Base-by-base conservation (phyloP, 2,329 filamentous ascomycete species). In the Trematosphaeria pertusa region DNA sequence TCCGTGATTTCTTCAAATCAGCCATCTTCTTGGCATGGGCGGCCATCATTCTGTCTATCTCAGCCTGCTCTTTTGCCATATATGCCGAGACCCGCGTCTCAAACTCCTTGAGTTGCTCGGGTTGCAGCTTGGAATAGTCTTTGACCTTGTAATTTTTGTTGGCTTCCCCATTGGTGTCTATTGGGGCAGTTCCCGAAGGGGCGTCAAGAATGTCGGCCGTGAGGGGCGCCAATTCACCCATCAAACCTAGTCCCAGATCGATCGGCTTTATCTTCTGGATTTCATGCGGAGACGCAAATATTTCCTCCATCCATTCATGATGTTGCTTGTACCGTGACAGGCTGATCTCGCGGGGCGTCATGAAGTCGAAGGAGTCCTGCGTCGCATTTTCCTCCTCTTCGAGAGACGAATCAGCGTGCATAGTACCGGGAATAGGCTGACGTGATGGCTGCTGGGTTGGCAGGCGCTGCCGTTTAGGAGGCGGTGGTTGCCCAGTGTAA, bases 271-370 rank as follows among this genome's bases (percentile, higher is more conserved):
- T 96, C 67, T 95, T 90, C 38, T 82, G 83, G 52, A 93, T 88
- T 18, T 88, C 81, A 67, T 96, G 97, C 0, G 92, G 91, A 1
- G 93, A 97, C 1, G 89, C 90, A 43, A 97, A 83, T 20, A 99
- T 87, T 73, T 99, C 93, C 66, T 97, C 94, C 90, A 99, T 96
- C 94, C 93, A 97, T 70, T 96, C 91, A 64, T 99, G 93, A 62
- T 99, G 95, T 67, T 97, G 91, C 68, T 87, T 87, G 71, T 97
- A 99, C 44, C 94, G 84, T 54, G 86, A 84, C 50, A 90, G 79
- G 59, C 91, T 96, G 51, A 99, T 88, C 54, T 99, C 94, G 33
- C 92, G 84, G 3, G 92, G 92, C 0, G 91, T 93, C 52, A 97
- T 78, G 54, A 91, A 84, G 67, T 99, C 94, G 63, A 99, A 90